phyloP scores from a whole-genome alignment of 176 grass and related monocot genomes.

The Saccharum spontaneum region DNA sequence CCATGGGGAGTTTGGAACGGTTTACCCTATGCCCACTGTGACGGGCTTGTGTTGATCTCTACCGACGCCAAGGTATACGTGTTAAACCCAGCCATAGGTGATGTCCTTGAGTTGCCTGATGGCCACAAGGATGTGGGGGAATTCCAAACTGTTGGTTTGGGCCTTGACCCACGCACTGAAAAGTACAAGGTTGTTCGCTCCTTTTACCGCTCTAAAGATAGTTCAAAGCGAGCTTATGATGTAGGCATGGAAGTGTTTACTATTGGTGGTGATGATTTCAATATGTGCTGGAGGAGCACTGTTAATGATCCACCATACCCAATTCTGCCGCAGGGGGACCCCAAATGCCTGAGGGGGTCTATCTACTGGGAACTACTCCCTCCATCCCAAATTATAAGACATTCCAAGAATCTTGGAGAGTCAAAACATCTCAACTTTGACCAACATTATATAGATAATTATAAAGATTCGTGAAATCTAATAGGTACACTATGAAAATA shows the following conservation, averaged over 20 bases:
- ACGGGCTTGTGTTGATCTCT: not conserved
- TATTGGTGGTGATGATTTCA: not conserved
- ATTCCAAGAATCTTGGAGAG: no score
- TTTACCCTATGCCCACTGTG: not conserved
- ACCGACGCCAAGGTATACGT: not conserved
- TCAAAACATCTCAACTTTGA: no score
- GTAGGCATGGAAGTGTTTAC: not conserved
- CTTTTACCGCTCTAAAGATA: not conserved
- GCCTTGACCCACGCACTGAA: not conserved
- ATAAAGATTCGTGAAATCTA: no score
- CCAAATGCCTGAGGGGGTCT: not conserved
- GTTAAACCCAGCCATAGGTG: not conserved
- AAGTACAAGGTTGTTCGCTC: conserved; percentile 6
- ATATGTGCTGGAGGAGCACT: not conserved
- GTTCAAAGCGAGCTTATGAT: not conserved
- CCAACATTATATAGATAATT: no score
- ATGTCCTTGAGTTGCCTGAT: not conserved
- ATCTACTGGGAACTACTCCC: not conserved
- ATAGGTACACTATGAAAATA: no score
- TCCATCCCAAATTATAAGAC: no score
- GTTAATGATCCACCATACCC: not conserved
- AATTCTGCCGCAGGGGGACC: not conserved
- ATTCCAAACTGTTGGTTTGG: not conserved
- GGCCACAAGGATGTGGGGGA: not conserved
- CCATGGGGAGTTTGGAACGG: not conserved